These are phyloP conservation scores for Chionographis japonica DNA, from an alignment of 106 monocot genomes.

Conservation along the genomic window DNA sequence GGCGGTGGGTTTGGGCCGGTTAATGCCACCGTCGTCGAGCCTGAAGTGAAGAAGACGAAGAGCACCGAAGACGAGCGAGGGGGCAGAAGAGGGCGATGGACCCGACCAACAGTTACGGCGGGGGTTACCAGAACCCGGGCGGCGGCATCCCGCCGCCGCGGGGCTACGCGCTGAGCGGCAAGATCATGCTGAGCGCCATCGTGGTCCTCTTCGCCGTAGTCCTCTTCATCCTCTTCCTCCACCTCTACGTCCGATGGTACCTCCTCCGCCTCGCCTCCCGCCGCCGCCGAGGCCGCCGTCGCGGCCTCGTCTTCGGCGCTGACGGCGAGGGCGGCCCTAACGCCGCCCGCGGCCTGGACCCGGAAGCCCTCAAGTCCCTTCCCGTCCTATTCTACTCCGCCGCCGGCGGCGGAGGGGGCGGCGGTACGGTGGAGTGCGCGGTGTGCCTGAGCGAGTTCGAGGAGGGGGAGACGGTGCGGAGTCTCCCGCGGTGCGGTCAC, in stretches of 20 bases:
- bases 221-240: slow-evolving; percentile 18
- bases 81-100: no score
- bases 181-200: slow-evolving; percentile 17
- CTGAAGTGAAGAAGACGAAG: no score
- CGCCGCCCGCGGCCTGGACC: slow-evolving; percentile 12
- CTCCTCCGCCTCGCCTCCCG: slow-evolving; percentile 5
- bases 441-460: slow-evolving; percentile 24
- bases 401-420: not conserved
- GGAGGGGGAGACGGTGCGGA: slow-evolving; percentile 18
- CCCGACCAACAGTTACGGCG: no score
- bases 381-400: not conserved
- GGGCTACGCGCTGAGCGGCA: slow-evolving; percentile 18
- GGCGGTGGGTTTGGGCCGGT: no score
- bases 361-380: slow-evolving; percentile 1
- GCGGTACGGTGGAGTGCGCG: slow-evolving; percentile 12
- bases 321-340: not conserved
- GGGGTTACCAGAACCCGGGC: no score
- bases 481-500: slow-evolving; percentile 20
- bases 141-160: not conserved
- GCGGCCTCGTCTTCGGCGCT: not conserved
- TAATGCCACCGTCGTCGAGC: no score
- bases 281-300: slow-evolving; percentile 5
- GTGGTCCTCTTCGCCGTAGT: slow-evolving; percentile 18
- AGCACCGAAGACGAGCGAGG: no score
- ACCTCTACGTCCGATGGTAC: slow-evolving; percentile 24